Conservation (phyloP, 2,329 filamentous ascomycete genomes). For the Xylaria arbuscula region DNA sequence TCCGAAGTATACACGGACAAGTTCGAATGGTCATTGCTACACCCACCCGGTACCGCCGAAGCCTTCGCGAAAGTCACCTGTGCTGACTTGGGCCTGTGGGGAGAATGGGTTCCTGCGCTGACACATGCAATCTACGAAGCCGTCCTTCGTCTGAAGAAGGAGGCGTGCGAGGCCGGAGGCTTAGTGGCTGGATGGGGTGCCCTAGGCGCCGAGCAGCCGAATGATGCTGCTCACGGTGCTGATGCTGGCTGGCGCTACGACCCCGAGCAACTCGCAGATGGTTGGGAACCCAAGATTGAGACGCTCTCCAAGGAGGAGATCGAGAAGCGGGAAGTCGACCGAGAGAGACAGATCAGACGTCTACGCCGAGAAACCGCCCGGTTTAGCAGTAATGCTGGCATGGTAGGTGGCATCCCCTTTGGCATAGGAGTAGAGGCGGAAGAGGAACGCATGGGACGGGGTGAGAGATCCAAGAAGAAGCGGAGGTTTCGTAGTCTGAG, state of each 20-base stretch:
- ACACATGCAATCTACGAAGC: slow-evolving; percentile 98
- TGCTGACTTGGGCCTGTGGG: slow-evolving; percentile 86
- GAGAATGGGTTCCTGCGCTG: slow-evolving; percentile 94
- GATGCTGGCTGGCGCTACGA: slow-evolving; percentile 97
- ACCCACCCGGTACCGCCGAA: slow-evolving; percentile 91
- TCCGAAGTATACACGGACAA: slow-evolving; percentile 95
- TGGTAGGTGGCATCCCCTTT: slow-evolving; percentile 78
- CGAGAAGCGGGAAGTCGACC: slow-evolving; percentile 93
- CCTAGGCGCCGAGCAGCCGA: slow-evolving; percentile 79
- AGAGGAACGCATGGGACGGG: slow-evolving; percentile 88
- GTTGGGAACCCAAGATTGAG: slow-evolving; percentile 87
- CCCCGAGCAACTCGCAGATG: slow-evolving; percentile 84
- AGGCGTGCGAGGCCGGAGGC: slow-evolving; percentile 91
- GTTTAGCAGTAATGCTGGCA: slow-evolving; percentile 87
- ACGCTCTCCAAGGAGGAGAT: slow-evolving; percentile 93
- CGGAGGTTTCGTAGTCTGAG: slow-evolving; percentile 88
- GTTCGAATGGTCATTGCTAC: slow-evolving; percentile 96
- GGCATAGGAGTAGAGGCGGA: slow-evolving; percentile 65
- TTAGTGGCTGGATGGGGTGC: slow-evolving; percentile 79
- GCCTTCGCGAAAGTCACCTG: slow-evolving; percentile 93
- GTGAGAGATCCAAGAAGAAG: slow-evolving; percentile 96
- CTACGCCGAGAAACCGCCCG: slow-evolving; percentile 90
- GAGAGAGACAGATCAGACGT: slow-evolving; percentile 88
- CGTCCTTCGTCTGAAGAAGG: slow-evolving; percentile 91
- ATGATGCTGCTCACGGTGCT: slow-evolving; percentile 83